Evolutionary conservation across 768 basidiomycete genomes (phyloP).

Genomic region (Tricholoma hemisulphureum): DNA sequence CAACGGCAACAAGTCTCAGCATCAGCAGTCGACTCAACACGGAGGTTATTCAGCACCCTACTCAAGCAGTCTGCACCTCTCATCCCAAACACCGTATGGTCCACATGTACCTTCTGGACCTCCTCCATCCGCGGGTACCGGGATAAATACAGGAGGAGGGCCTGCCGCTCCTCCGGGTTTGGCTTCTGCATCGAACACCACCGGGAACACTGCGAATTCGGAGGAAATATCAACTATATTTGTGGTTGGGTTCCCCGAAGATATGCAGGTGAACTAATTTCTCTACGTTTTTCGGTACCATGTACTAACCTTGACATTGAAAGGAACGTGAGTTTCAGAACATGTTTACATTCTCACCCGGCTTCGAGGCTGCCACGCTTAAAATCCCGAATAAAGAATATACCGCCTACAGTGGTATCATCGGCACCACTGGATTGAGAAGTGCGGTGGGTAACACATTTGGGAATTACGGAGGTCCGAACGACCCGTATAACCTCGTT

Average conservation of each 20-base stretch:
- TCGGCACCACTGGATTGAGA: conserved; percentile 16
- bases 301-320: conserved; percentile 18
- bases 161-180: conserved; percentile 26
- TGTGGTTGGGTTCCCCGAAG: conserved; percentile 98
- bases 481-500: conserved; percentile 83
- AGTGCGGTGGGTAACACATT: conserved; percentile 6
- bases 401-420: conserved; percentile 61
- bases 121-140: conserved; percentile 21
- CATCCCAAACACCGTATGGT: conserved; percentile 76
- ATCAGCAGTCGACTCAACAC: conserved; percentile 30
- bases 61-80: conserved; percentile 45
- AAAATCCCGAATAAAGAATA: conserved; percentile 95
- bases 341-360: conserved; percentile 95
- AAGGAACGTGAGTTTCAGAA: conserved; percentile 99
- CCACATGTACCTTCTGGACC: conserved; percentile 53
- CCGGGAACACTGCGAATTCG: conserved; percentile 35
- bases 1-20: conserved; percentile 25
- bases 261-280: conserved; percentile 81
- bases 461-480: conserved; percentile 47
- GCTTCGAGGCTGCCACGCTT: conserved; percentile 96
- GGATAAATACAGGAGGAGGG: conserved; percentile 15
- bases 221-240: conserved; percentile 98
- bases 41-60: conserved; percentile 26
- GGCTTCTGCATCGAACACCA: conserved; percentile 25
- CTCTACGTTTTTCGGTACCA: neutral